phyloP scores from a whole-genome alignment of 306 rosid genomes.

The Medicago truncatula region MtrunA17r5.0-ANR NC_053045.1:14756501-14757000 shows the following conservation, averaged over 20 bases:
- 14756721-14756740: constrained; percentile 46
- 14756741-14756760: constrained; percentile 51
- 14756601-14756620: constrained; percentile 60
- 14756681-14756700: constrained; percentile 54
- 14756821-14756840: constrained; percentile 60
- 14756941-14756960: constrained; percentile 79
- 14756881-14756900: constrained; percentile 58
- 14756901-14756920: constrained; percentile 82
- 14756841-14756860: constrained; percentile 55
- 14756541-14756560: constrained; percentile 3
- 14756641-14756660: constrained; percentile 74
- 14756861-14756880: constrained; percentile 56
- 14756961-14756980: constrained; percentile 76
- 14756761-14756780: constrained; percentile 49
- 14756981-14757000: constrained; percentile 84
- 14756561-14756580: constrained; percentile 56
- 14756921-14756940: constrained; percentile 78
- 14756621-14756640: constrained; percentile 75
- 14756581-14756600: constrained; percentile 58
- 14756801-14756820: constrained; percentile 58
- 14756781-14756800: constrained; percentile 47
- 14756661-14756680: constrained; percentile 58
- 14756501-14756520: constrained; percentile 13
- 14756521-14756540: constrained; percentile 12
- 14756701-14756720: constrained; percentile 57